Evolutionary conservation across 768 basidiomycete species (phyloP).

Genomic region (Russula abietina): DNA sequence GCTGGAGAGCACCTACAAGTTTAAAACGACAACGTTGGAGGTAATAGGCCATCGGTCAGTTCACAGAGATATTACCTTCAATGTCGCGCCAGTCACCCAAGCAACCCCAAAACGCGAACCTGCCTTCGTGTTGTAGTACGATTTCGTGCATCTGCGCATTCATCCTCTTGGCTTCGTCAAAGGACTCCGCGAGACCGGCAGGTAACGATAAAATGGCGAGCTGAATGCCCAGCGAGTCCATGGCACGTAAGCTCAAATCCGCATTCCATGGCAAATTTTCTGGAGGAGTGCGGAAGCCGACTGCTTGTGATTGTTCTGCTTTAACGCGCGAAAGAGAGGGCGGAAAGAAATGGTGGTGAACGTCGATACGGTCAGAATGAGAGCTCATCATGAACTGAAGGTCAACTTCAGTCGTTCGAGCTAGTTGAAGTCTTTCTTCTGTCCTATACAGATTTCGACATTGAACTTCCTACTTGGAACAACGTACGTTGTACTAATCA

Average conservation of each 20-base stretch:
- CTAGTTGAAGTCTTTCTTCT: neutral
- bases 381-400: neutral
- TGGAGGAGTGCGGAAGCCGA: conserved; percentile 58
- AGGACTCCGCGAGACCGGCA: conserved; percentile 41
- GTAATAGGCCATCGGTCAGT: neutral
- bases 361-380: conserved; percentile 39
- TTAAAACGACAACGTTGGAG: neutral
- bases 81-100: conserved; percentile 57
- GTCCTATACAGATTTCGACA: conserved; percentile 18
- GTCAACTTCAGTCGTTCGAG: neutral
- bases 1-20: conserved; percentile 49
- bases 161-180: conserved; percentile 36
- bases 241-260: conserved; percentile 50
- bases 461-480: conserved; percentile 11
- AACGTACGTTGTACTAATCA: neutral
- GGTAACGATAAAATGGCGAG: conserved; percentile 64
- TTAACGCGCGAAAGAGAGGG: conserved; percentile 41
- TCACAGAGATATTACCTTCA: conserved; percentile 39
- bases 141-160: conserved; percentile 47
- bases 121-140: conserved; percentile 42
- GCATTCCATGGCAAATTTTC: conserved; percentile 64
- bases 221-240: conserved; percentile 55
- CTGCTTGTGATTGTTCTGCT: conserved; percentile 36
- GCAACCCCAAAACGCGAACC: conserved; percentile 68
- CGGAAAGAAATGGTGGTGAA: conserved; percentile 77